These are phyloP conservation scores for Aureobasidium pullulans DNA, from an alignment of 2,329 filamentous ascomycete genomes.

Conservation along the genomic window DNA sequence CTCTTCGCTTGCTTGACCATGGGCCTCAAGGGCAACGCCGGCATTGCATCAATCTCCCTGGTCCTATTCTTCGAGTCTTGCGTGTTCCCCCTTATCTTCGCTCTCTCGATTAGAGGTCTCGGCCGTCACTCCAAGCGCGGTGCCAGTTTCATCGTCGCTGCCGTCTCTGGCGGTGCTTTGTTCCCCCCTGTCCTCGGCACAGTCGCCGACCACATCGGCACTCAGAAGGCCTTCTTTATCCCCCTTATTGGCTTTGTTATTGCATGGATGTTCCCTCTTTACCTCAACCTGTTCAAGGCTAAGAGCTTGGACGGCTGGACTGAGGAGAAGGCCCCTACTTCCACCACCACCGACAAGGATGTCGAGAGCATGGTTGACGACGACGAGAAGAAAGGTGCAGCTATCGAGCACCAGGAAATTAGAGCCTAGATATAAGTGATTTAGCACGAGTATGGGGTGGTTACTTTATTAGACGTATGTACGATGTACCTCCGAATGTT, in stretches of 20 bases:
- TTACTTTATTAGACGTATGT: background rate
- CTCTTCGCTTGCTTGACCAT: constrained; percentile 5
- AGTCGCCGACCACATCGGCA: constrained; percentile 56
- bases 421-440: background rate
- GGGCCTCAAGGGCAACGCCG: constrained; percentile 5
- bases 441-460: background rate
- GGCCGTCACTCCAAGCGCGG: constrained; percentile 72
- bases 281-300: constrained; percentile 57
- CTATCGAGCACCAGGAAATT: constrained; percentile 2
- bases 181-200: constrained; percentile 66
- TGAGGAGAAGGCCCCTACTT: constrained; percentile 39
- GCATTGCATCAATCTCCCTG: constrained; percentile 40
- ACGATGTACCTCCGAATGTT: background rate
- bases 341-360: constrained; percentile 24
- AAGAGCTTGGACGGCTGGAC: constrained; percentile 51
- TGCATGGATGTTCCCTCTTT: constrained; percentile 39
- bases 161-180: constrained; percentile 64
- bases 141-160: constrained; percentile 63
- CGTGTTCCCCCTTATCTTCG: constrained; percentile 75
- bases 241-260: constrained; percentile 48
- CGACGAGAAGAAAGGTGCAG: constrained; percentile 9
- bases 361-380: constrained; percentile 21
- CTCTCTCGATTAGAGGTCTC: constrained; percentile 67
- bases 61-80: constrained; percentile 78
- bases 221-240: constrained; percentile 58